These are phyloP conservation scores for Torulaspora pretoriensis DNA, from an alignment of 1,139 yeast genomes.

Conservation along the genomic window DNA sequence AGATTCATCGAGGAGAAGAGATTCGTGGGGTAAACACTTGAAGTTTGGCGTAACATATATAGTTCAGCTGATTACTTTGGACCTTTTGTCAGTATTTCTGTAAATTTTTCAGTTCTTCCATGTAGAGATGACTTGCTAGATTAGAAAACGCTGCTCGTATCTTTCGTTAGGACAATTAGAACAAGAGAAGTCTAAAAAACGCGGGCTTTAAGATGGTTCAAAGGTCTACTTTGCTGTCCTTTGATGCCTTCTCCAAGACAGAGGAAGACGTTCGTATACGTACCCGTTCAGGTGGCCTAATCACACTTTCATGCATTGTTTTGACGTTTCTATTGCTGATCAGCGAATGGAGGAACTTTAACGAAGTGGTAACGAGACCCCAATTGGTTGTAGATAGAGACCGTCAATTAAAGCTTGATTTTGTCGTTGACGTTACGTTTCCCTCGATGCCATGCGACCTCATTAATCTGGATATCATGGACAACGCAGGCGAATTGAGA, in stretches of 20 bases:
- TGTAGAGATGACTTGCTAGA: background rate
- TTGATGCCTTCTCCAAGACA: conserved; percentile 89
- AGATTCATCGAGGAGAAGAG: conserved; percentile 82
- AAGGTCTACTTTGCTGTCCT: conserved; percentile 27
- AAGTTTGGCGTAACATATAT: background rate
- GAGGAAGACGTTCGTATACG: conserved; percentile 88
- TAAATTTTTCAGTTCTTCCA: background rate
- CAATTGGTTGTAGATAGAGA: conserved; percentile 87
- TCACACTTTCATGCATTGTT: conserved; percentile 66
- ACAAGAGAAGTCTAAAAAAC: conserved; percentile 1
- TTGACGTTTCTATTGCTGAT: conserved; percentile 60
- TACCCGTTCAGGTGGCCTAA: conserved; percentile 85
- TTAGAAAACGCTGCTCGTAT: background rate
- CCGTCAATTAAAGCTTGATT: conserved; percentile 67
- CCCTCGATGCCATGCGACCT: conserved; percentile 80
- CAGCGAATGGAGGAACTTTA: conserved; percentile 74
- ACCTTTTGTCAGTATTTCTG: background rate
- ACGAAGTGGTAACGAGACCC: conserved; percentile 63
- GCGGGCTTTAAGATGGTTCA: conserved; percentile 12
- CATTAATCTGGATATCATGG: conserved; percentile 64
- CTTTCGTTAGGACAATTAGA: background rate
- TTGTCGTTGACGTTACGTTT: conserved; percentile 76
- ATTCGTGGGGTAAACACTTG: conserved; percentile 27
- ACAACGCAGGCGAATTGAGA: conserved; percentile 79
- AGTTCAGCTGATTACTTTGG: background rate